Conservation (phyloP, 2,329 filamentous ascomycete genomes). For the Fusarium gaditjirri region DNA sequence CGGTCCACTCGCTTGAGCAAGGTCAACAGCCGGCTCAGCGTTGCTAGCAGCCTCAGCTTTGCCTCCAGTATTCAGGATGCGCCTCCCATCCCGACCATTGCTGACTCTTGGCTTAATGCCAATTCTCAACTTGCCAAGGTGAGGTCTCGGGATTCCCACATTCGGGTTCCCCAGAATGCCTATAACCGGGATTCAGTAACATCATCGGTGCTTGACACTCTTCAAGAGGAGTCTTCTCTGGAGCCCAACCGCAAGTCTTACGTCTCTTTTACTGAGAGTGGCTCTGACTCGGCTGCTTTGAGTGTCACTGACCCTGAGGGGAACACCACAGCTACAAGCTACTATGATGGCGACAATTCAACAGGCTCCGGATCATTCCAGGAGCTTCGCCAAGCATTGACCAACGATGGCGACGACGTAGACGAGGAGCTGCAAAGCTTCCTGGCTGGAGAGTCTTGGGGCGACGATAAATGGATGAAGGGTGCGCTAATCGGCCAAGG, state of each 20-base stretch:
- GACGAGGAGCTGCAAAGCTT: constrained; percentile 93
- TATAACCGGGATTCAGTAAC: constrained; percentile 86
- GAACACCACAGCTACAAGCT: constrained; percentile 77
- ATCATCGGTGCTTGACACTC: constrained; percentile 86
- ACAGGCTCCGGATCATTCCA: constrained; percentile 79
- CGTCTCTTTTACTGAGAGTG: constrained; percentile 84
- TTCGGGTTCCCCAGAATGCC: constrained; percentile 48
- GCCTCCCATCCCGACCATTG: constrained; percentile 94
- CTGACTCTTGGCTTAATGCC: constrained; percentile 85
- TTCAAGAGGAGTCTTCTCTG: constrained; percentile 88
- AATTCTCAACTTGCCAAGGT: constrained; percentile 53
- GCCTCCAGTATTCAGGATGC: constrained; percentile 93
- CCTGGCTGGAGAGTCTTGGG: constrained; percentile 91
- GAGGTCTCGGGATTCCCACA: constrained; percentile 60
- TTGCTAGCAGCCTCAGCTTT: constrained; percentile 92
- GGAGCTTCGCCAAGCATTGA: constrained; percentile 85
- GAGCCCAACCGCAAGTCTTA: constrained; percentile 96
- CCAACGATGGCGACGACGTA: constrained; percentile 89
- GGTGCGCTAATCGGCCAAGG: constrained; percentile 96
- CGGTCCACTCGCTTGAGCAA: constrained; percentile 91
- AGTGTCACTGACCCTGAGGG: constrained; percentile 83
- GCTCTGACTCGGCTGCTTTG: constrained; percentile 75
- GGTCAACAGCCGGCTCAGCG: constrained; percentile 91
- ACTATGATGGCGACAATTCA: constrained; percentile 83
- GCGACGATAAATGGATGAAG: constrained; percentile 99